These are phyloP conservation scores for Solanum okadae DNA, from an alignment of 257 asterid species.

Conservation along the genomic window DNA sequence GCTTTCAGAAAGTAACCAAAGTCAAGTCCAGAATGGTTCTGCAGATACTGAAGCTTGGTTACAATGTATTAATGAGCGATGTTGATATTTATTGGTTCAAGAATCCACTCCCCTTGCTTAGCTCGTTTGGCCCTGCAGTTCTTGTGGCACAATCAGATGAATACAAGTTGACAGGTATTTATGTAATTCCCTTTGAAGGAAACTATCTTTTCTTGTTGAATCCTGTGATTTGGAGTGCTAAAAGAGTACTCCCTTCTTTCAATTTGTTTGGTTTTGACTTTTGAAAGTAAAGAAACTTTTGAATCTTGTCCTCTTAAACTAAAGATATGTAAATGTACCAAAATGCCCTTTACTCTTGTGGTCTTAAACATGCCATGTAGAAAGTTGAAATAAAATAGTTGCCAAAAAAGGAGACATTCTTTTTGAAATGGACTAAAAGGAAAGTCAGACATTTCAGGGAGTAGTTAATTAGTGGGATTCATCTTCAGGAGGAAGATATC, in stretches of 20 bases:
- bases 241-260: not conserved
- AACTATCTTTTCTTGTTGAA: not conserved
- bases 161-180: constrained; percentile 53
- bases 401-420: not conserved
- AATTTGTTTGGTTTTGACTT: not conserved
- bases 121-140: constrained; percentile 66
- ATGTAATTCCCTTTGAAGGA: not conserved
- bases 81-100: constrained; percentile 44
- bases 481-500: not conserved
- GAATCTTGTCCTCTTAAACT: not conserved
- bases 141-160: constrained; percentile 91
- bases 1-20: constrained; percentile 89
- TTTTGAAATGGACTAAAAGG: not conserved
- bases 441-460: not conserved
- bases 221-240: not conserved
- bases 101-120: constrained; percentile 67
- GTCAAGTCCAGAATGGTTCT: constrained; percentile 85
- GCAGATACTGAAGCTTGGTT: constrained; percentile 74
- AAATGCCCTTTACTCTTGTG: not conserved
- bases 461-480: not conserved
- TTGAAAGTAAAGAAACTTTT: not conserved
- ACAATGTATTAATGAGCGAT: constrained; percentile 41
- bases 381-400: not conserved
- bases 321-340: not conserved
- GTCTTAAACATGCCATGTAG: not conserved